phyloP scores from a whole-genome alignment of 352 stramenopile species.

The Thraustotheca clavata region DNA sequence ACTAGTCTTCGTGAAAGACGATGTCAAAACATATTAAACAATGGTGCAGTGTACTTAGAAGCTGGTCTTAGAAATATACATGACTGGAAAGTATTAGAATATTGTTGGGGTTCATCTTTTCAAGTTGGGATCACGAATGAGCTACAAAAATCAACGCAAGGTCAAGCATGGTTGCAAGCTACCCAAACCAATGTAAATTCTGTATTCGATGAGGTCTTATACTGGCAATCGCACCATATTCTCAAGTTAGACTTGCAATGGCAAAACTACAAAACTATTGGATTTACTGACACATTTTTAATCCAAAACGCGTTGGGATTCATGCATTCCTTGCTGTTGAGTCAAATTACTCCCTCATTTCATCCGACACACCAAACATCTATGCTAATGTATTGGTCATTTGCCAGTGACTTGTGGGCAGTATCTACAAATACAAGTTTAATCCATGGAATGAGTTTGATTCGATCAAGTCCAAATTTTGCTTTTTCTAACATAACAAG shows the following conservation, averaged over 20 bases:
- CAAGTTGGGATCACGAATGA: not conserved
- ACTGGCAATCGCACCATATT: not conserved
- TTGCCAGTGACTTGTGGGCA: constrained; percentile 14
- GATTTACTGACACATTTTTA: not conserved
- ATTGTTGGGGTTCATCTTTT: not conserved
- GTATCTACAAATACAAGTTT: not conserved
- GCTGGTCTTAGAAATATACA: constrained; percentile 1
- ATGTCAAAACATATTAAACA: not conserved
- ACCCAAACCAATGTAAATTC: not conserved
- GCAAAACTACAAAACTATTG: constrained; percentile 19
- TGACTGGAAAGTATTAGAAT: not conserved
- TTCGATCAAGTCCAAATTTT: not conserved
- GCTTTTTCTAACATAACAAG: not conserved
- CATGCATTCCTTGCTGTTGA: not conserved
- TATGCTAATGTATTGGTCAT: constrained; percentile 17
- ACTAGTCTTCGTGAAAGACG: not conserved
- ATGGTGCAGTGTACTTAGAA: constrained; percentile 11
- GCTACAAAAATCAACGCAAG: not conserved
- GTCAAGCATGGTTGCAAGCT: not conserved
- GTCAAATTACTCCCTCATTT: not conserved
- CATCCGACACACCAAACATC: not conserved
- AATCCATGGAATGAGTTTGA: not conserved
- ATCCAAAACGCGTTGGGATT: constrained; percentile 8
- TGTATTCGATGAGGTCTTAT: not conserved
- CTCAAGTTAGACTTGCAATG: not conserved